Evolutionary conservation across 2,329 filamentous ascomycete genomes (phyloP).

Genomic region (Penicillium sclerotiorum): DNA sequence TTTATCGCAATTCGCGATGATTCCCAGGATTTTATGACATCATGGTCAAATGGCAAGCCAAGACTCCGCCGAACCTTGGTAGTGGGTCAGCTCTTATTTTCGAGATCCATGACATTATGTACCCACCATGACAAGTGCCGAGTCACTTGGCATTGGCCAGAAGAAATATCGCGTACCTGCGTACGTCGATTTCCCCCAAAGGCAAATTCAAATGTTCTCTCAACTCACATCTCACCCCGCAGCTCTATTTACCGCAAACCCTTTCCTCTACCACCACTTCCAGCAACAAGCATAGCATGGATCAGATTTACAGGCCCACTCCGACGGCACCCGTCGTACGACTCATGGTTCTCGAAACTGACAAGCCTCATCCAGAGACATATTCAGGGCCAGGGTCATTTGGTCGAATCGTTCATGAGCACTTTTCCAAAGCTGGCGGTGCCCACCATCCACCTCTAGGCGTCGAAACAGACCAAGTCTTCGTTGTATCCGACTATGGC

Average conservation of each 20-base stretch:
- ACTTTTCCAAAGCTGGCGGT: slow-evolving; percentile 56
- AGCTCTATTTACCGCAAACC: not conserved
- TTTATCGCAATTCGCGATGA: no score
- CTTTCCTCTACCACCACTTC: not conserved
- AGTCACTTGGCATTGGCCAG: slow-evolving; percentile 2
- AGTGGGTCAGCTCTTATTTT: not conserved
- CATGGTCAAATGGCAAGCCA: not conserved
- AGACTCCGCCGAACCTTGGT: not conserved
- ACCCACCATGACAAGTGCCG: not conserved
- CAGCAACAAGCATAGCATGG: slow-evolving; percentile 10
- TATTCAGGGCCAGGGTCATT: slow-evolving; percentile 55
- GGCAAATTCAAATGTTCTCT: not conserved
- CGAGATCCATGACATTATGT: not conserved
- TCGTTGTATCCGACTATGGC: slow-evolving; percentile 55
- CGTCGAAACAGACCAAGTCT: slow-evolving; percentile 58
- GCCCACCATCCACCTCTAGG: slow-evolving; percentile 57
- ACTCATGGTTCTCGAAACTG: slow-evolving; percentile 62
- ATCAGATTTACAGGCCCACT: slow-evolving; percentile 18
- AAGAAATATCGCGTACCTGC: not conserved
- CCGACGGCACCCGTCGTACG: slow-evolving; percentile 31
- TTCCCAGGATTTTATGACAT: not conserved
- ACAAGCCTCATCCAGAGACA: slow-evolving; percentile 57
- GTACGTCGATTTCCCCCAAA: no score
- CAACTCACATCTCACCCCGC: not conserved
- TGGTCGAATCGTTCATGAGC: slow-evolving; percentile 55